A percentile compares a stretch with the other conserved stretches of the same genome.
phyloP scores from a whole-genome alignment of 2,329 filamentous ascomycete genomes.

The Chaetomiaceae sp. region DNA sequence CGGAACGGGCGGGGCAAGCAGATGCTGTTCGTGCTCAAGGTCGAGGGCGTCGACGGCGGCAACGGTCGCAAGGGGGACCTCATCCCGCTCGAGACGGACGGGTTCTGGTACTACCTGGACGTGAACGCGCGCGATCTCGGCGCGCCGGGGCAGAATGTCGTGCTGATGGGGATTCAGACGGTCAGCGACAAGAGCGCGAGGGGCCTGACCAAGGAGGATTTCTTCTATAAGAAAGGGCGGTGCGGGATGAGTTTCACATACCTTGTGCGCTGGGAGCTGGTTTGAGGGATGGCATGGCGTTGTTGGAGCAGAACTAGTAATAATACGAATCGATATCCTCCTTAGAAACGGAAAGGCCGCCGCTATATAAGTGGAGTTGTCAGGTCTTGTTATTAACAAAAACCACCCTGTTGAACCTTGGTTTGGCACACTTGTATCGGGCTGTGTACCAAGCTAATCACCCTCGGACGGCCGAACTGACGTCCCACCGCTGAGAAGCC shows the following conservation, averaged over 20 bases:
- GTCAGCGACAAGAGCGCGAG: conserved; percentile 44
- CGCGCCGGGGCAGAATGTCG: conserved; percentile 61
- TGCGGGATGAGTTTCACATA: conserved; percentile 43
- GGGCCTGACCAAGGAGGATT: conserved; percentile 46
- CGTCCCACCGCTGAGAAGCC: too few relatives aligned
- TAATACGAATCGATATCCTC: too few relatives aligned
- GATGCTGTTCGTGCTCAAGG: conserved; percentile 64
- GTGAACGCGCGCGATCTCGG: conserved; percentile 63
- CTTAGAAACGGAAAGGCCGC: too few relatives aligned
- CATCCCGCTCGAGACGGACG: conserved; percentile 70
- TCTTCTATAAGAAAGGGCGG: conserved; percentile 39
- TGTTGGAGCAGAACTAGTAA: background rate
- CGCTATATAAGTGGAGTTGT: too few relatives aligned
- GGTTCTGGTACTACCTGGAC: conserved; percentile 77
- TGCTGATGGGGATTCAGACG: conserved; percentile 54
- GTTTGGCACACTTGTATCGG: too few relatives aligned
- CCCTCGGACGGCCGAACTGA: too few relatives aligned
- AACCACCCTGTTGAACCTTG: too few relatives aligned
- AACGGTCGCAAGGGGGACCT: conserved; percentile 65
- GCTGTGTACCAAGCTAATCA: too few relatives aligned
- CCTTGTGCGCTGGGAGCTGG: conserved; percentile 47
- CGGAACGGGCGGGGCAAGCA: conserved; percentile 62
- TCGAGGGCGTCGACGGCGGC: conserved; percentile 60
- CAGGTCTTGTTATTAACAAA: too few relatives aligned
- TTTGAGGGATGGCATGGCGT: conserved; percentile 21